Evolutionary conservation across 73 alveolate species (phyloP), one percentile per base, ranked within the genome.

Genomic region (Paramecium caudatum): DNA sequence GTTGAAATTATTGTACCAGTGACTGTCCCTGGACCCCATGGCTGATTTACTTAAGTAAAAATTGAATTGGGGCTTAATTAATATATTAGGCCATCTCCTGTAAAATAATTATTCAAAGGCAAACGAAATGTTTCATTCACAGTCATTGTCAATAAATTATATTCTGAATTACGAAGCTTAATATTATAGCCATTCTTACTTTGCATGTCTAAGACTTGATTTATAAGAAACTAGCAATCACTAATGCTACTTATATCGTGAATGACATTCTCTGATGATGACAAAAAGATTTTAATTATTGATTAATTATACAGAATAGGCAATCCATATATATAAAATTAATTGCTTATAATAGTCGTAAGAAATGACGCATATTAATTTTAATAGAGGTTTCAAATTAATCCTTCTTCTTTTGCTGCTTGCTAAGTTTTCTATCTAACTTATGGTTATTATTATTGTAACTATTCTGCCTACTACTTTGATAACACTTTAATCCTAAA

Each of bases 401-500:
- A n/a, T n/a, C n/a, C n/a, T n/a, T n/a, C n/a, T n/a, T n/a, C n/a
- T n/a, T n/a, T n/a, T n/a, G n/a, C n/a, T n/a, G n/a, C n/a, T n/a
- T n/a, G n/a, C n/a, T n/a, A n/a, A n/a, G n/a, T n/a, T n/a, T n/a
- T n/a, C n/a, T n/a, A n/a, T n/a, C n/a, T n/a, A n/a, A n/a, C n/a
- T n/a, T n/a, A n/a, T n/a, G n/a, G n/a, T n/a, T n/a, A n/a, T n/a
- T n/a, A n/a, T n/a, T n/a, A n/a, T n/a, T n/a, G n/a, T n/a, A n/a
- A n/a, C n/a, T n/a, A n/a, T n/a, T n/a, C n/a, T n/a, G n/a, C 80
- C 12, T 55, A 10, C 37, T 55, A 25, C n/a, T 55, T 55, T 0
- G 80, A 55, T 25, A 55, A 55, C 13, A 55, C 80, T 23, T 55
- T 55, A 55, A 55, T 27, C n/a, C 80, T 55, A 21, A 55, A 55